Conservation (phyloP, 306 rosid species). For the Cucumis cinereus region DNA sequence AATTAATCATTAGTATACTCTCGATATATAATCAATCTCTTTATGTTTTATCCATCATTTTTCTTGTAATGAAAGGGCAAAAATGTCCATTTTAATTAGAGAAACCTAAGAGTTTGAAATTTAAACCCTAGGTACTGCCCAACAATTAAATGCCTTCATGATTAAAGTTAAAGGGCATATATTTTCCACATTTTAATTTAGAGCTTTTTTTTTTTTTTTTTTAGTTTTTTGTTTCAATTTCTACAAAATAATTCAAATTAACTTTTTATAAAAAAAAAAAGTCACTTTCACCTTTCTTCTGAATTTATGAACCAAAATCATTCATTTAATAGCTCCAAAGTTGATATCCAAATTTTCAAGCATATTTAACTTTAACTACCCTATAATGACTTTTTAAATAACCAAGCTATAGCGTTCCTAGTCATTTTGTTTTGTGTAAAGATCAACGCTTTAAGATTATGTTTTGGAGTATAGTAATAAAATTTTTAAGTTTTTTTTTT, state of each 20-base stretch:
- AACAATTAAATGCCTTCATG: not conserved
- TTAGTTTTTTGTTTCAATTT: not conserved
- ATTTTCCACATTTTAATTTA: not conserved
- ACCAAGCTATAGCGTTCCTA: not conserved
- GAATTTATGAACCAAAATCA: not conserved
- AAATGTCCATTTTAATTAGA: not conserved
- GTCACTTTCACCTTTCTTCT: not conserved
- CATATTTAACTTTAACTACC: not conserved
- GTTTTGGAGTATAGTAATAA: too few relatives aligned
- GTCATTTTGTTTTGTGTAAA: not conserved
- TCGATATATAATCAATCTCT: too few relatives aligned
- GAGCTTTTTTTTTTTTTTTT: not conserved
- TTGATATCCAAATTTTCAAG: not conserved
- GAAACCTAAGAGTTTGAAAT: not conserved
- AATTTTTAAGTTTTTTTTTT: too few relatives aligned
- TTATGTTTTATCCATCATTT: not conserved
- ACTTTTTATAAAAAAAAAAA: not conserved
- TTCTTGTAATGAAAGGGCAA: not conserved
- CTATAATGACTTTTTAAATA: not conserved
- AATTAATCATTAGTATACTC: too few relatives aligned
- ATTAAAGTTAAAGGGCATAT: not conserved
- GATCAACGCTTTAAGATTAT: too few relatives aligned
- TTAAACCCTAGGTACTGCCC: not conserved
- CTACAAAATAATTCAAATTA: not conserved
- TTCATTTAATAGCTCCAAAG: not conserved